phyloP scores from a whole-genome alignment of 164 flowering plant species.

The Amborella trichopoda region DNA sequence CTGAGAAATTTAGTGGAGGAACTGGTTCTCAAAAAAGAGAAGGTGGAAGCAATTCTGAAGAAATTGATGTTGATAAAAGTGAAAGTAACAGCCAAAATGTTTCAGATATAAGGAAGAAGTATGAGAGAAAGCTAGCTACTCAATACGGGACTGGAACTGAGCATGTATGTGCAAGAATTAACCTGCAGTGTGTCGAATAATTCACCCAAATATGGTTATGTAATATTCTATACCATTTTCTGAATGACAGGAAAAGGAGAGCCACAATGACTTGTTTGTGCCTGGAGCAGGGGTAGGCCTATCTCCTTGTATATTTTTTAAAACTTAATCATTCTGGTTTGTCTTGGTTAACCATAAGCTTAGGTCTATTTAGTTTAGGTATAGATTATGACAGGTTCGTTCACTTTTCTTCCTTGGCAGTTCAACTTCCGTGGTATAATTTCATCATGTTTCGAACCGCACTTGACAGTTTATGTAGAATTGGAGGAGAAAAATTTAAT shows the following conservation, averaged over 20 bases:
- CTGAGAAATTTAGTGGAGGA: slow-evolving; percentile 89
- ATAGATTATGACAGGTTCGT: slow-evolving; percentile 1
- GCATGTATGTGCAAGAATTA: slow-evolving; percentile 22
- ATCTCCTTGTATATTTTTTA: not conserved
- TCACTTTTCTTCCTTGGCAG: slow-evolving; percentile 31
- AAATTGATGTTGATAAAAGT: slow-evolving; percentile 26
- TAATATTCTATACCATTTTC: slow-evolving; percentile 5
- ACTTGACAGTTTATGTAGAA: slow-evolving; percentile 75
- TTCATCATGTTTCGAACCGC: slow-evolving; percentile 96
- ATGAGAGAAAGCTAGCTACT: slow-evolving; percentile 84
- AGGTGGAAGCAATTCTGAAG: slow-evolving; percentile 41
- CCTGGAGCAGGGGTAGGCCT: slow-evolving; percentile 94
- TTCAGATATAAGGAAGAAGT: slow-evolving; percentile 83
- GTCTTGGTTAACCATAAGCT: no score
- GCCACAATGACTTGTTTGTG: slow-evolving; percentile 50
- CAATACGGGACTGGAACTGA: slow-evolving; percentile 46
- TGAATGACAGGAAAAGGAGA: slow-evolving; percentile 48
- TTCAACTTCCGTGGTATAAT: slow-evolving; percentile 94
- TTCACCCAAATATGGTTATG: not conserved
- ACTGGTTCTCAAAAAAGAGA: slow-evolving; percentile 34
- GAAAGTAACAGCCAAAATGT: slow-evolving; percentile 43
- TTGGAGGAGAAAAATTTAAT: slow-evolving; percentile 90
- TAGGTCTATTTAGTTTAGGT: no score
- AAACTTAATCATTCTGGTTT: no score
- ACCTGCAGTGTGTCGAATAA: not conserved